Evolutionary conservation across 129 eudicot species (phyloP).

Genomic region (Centaurea solstitialis): DNA sequence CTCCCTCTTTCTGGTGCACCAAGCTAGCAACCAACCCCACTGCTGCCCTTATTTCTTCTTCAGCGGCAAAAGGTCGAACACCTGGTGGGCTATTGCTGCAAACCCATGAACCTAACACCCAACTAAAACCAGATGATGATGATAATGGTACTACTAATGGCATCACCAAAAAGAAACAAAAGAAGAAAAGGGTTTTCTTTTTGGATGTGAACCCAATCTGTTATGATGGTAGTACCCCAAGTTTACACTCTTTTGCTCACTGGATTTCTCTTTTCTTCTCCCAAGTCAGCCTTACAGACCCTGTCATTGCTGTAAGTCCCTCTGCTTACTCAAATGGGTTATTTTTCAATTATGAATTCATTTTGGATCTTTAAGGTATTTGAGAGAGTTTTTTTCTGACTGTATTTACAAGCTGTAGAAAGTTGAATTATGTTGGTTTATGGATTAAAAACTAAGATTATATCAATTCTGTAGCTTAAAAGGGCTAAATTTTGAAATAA

Average conservation of each 20-base stretch:
- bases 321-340: background rate
- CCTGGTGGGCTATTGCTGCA: slow-evolving; percentile 33
- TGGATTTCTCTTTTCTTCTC: slow-evolving; percentile 94
- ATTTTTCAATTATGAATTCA: background rate
- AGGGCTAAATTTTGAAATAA: background rate
- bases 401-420: background rate
- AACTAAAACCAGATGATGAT: background rate
- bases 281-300: slow-evolving; percentile 68
- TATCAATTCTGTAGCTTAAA: background rate
- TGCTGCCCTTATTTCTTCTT: slow-evolving; percentile 6
- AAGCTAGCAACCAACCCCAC: background rate
- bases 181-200: slow-evolving; percentile 68
- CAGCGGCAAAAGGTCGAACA: slow-evolving; percentile 39
- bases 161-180: background rate
- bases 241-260: slow-evolving; percentile 71
- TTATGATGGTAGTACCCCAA: slow-evolving; percentile 68
- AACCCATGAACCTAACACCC: slow-evolving; percentile 8
- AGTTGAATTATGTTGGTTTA: background rate
- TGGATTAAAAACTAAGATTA: background rate
- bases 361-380: background rate
- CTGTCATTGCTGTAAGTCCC: slow-evolving; percentile 79
- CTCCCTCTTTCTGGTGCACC: background rate
- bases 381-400: background rate
- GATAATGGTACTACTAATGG: background rate
- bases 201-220: slow-evolving; percentile 89